A percentile compares a stretch with the other conserved stretches of the same genome.
Evolutionary conservation across 2,329 filamentous ascomycete genomes (phyloP).

Genomic region (Claviceps sp.): DNA sequence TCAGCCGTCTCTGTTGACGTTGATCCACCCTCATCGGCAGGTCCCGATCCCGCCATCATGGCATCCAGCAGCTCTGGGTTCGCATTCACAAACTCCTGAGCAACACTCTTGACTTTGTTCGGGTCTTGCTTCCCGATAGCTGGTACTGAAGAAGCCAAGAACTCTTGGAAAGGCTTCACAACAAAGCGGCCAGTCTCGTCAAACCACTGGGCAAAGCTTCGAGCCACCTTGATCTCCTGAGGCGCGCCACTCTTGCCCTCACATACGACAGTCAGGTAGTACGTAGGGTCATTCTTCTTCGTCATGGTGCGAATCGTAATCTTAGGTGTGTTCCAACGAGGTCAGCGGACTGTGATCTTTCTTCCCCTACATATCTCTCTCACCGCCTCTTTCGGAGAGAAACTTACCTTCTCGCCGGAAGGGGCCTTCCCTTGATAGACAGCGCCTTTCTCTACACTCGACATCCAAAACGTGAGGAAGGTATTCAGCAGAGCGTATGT

Average conservation of each 20-base stretch:
- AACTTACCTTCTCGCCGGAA: slow-evolving; percentile 50
- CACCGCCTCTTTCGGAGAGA: background rate
- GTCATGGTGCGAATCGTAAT: slow-evolving; percentile 59
- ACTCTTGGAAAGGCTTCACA: slow-evolving; percentile 62
- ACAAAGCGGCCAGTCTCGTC: slow-evolving; percentile 61
- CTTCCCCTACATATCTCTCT: background rate
- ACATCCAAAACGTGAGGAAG: slow-evolving; percentile 71
- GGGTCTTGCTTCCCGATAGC: slow-evolving; percentile 54
- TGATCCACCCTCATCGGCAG: slow-evolving; percentile 16
- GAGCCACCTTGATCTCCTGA: slow-evolving; percentile 39
- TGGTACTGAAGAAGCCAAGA: slow-evolving; percentile 56
- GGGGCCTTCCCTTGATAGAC: slow-evolving; percentile 64
- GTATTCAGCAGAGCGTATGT: slow-evolving; percentile 70
- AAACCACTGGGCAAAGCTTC: slow-evolving; percentile 65
- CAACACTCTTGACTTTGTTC: slow-evolving; percentile 31
- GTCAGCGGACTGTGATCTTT: background rate
- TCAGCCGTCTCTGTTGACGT: slow-evolving; percentile 21
- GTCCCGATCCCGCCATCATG: slow-evolving; percentile 20
- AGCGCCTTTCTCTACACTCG: slow-evolving; percentile 64
- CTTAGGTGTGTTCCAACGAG: slow-evolving; percentile 26
- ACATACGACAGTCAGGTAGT: slow-evolving; percentile 57
- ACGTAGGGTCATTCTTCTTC: slow-evolving; percentile 70
- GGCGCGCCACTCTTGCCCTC: slow-evolving; percentile 24
- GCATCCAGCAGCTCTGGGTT: slow-evolving; percentile 37
- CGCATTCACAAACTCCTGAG: slow-evolving; percentile 24